Evolutionary conservation across 208 protist species (phyloP), one percentile per base, ranked within the genome.

Genomic region (Porcisia deanei): DNA sequence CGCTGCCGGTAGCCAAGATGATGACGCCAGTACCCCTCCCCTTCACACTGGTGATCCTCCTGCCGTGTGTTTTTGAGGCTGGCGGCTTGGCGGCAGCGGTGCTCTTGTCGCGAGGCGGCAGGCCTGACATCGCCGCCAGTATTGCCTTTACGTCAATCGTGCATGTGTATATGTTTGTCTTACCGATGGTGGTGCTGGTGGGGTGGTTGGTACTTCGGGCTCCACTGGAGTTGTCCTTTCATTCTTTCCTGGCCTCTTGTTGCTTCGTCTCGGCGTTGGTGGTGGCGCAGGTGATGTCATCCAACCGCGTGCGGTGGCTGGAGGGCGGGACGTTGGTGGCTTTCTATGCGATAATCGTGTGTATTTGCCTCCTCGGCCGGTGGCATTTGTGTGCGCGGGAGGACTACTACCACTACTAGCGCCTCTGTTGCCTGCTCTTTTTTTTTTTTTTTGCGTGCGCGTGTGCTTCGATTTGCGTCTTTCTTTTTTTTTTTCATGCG

Each of bases 61-160:
- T 96, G 0, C 93, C 91, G 5, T 75, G 92, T 37, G 80, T 86
- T 34, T 92, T 92, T 54, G 87, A 90, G 65, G 75, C 79, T 5
- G 84, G 80, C 41, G 83, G 88, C 55, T 71, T 92, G 30, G 83
- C 82, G 18, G 87, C 91, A 34, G 83, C 87, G 1, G 79, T 92
- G 39, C 76, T 88, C 41, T 82, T 95, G 75, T 81, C 93, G 34
- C 67, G 70, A 12, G 84, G 84, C 45, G 81, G 83, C 1, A 90
- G 94, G 39, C 91, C 94, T 55, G 93, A 97, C 83, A 87, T 97
- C 18, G 84, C 82, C 22, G 81, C 89, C 39, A 86, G 82, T 73
- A 90, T 96, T 37, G 90, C 89, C 61, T 87, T 96, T 45, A 80
- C 88, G 37, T 86, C 82, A 49, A 84, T 89, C 41, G 88, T 91